These are phyloP conservation scores for Halophytophthora polymorphica DNA, from an alignment of 352 stramenopile species.

Conservation along the genomic window DNA sequence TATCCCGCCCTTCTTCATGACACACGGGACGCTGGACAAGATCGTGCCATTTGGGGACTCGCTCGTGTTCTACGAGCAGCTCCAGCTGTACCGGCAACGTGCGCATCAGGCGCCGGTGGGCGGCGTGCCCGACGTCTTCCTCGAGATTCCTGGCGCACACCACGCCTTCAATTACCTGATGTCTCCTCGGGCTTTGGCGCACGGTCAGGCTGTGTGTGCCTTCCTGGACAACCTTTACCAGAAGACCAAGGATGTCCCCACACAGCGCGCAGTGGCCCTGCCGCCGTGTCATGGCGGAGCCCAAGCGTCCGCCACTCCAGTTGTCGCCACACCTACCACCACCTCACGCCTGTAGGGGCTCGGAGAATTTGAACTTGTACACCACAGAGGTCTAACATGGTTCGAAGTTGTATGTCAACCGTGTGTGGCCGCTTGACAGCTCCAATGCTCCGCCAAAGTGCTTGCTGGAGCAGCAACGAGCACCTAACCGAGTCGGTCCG, in stretches of 20 bases:
- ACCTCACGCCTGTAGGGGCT: slow-evolving; percentile 5
- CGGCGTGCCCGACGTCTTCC: slow-evolving; percentile 55
- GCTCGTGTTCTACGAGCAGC: slow-evolving; percentile 58
- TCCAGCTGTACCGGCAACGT: slow-evolving; percentile 37
- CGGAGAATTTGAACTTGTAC: slow-evolving; percentile 3
- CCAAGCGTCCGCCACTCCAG: background rate
- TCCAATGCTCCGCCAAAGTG: no score
- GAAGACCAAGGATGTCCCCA: slow-evolving; percentile 36
- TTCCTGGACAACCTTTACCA: slow-evolving; percentile 59
- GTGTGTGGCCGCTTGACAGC: no score
- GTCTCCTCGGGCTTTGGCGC: slow-evolving; percentile 62
- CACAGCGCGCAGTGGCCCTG: background rate
- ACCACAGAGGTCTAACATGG: background rate
- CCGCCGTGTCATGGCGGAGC: slow-evolving; percentile 4
- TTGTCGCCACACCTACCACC: background rate
- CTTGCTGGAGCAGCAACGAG: no score
- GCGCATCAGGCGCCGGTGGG: slow-evolving; percentile 9
- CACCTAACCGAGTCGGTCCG: no score
- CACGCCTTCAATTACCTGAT: slow-evolving; percentile 78
- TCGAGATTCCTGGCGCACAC: slow-evolving; percentile 55
- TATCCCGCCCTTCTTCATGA: slow-evolving; percentile 75
- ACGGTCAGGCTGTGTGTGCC: slow-evolving; percentile 59
- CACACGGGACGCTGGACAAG: slow-evolving; percentile 66
- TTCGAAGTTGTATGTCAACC: slow-evolving; percentile 7
- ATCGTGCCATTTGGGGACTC: slow-evolving; percentile 75